Base-by-base conservation (phyloP, 2,329 filamentous ascomycete species). In the Paraphaeosphaeria minitans region DNA sequence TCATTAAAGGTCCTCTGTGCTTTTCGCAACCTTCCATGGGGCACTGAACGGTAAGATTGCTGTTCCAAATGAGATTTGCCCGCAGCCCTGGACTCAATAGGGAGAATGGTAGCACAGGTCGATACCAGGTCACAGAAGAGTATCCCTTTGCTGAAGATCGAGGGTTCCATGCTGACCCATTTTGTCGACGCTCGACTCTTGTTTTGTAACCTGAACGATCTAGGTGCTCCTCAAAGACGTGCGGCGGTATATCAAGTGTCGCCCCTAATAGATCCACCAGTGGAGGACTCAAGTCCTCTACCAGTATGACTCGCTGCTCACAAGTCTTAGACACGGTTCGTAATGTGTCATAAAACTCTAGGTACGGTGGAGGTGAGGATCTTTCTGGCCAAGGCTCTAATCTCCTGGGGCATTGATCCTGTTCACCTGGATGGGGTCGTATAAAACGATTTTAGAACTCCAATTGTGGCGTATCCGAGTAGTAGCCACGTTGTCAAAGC, bases 221-320 rank as follows among this genome's bases (percentile, higher is more conserved):
- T 2, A 66, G 46, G 42, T 66, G 62, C 24, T 65, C 59, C 47
- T 62, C 59, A 41, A 66, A 65, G 1, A 64, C 57, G 9, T 63
- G 59, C 9, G 64, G 60, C 1, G 60, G 59, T 14, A 66, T 65
- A 9, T 65, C 45, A 16, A 66, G 65, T 16, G 59, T 65, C 19
- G 62, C 60, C 0, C 64, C 64, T 2, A 66, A 19, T 2, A 60
- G 29, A 12, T 63, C 56, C 13, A 65, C 60, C 41, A 63, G 42
- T 7, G 49, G 29, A 8, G 64, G 64, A 0, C 27, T 55, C 0
- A 65, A 45, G 39, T 66, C 64, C 43, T 66, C 62, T 2, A 66
- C 57, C 3, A 66, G 42, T 3, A 66, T 43, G 0, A 55, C 29
- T 55, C 59, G 45, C 46, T 59, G 57, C 7, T 42, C 27, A 31